Evolutionary conservation across 1,284 basidiomycete species (phyloP), one percentile per base, ranked within the genome.

Genomic region (Cutaneotrichosporon arboriforme): DNA sequence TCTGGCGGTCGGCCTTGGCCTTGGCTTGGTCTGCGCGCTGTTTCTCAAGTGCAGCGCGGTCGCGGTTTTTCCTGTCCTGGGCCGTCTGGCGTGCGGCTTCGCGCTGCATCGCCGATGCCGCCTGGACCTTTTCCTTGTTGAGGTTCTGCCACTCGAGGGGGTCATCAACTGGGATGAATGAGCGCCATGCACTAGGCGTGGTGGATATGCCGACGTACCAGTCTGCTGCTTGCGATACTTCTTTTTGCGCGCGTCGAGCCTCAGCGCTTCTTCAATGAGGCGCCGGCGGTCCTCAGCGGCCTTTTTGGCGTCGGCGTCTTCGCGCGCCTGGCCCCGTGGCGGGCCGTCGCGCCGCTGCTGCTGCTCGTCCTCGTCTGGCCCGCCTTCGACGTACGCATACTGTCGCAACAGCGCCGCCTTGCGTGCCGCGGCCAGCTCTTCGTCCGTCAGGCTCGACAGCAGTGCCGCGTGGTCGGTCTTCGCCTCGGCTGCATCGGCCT

Each of bases 1-100:
- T 73, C 66, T 75, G 71, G 59, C 70, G 69, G 26, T 74, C 75
- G 8, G 70, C 69, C 51, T 75, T 75, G 3, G 71, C 69, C 54
- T 70, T 70, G 1, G 72, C 74, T 46, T 63, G 59, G 57, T 76
- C 74, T 14, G 69, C 70, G 15, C 66, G 58, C 53, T 76, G 74
- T 58, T 76, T 76, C 8, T 76, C 74, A 44, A 75, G 53, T 12
- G 73, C 73, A 2, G 67, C 67, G 49, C 63, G 67, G 55, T 76
- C 74, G 20, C 74, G 54, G 13, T 74, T 68, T 52, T 60, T 67
- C 57, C 61, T 68, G 4, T 59, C 58, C 43, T 62, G 57, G 1
- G 71, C 62, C 7, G 51, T 61, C n/a, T 59, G 59, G 53, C 65
- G 69, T 20, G 67, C 66, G 9, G 67, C 63, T 21, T 75, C 71